phyloP scores from a whole-genome alignment of 257 asterid species.

The Parsonsia alboflavescens region DNA sequence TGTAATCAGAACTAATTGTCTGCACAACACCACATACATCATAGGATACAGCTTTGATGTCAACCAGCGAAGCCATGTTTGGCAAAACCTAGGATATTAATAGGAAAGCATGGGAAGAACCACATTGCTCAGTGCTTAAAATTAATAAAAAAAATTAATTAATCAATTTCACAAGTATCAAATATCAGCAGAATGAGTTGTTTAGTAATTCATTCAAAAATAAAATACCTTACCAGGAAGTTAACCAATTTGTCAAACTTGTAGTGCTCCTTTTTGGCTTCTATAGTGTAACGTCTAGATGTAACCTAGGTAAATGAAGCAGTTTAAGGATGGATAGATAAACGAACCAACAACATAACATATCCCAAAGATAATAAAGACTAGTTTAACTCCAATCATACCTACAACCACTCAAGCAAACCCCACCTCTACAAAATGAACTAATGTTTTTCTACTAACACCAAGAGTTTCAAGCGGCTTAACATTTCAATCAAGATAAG shows the following conservation, averaged over 20 bases:
- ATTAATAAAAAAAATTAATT: not conserved
- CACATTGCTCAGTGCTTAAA: conserved; percentile 5
- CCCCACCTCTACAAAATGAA: not conserved
- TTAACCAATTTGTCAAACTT: conserved; percentile 63
- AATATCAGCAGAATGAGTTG: not conserved
- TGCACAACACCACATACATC: conserved; percentile 75
- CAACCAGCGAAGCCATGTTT: conserved; percentile 80
- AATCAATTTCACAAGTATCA: not conserved
- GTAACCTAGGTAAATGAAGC: conserved; percentile 58
- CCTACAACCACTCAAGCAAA: not conserved
- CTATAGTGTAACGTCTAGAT: conserved; percentile 72
- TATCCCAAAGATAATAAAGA: not conserved
- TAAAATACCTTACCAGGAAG: conserved; percentile 62
- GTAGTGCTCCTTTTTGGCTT: conserved; percentile 82
- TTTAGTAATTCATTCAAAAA: not conserved
- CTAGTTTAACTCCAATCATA: not conserved
- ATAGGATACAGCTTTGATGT: conserved; percentile 81
- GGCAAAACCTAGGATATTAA: conserved; percentile 67
- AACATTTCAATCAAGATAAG: not conserved
- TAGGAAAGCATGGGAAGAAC: conserved; percentile 21
- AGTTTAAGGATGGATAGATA: conserved; percentile 17
- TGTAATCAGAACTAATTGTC: conserved; percentile 64
- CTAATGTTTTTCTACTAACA: not conserved
- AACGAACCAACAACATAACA: not conserved
- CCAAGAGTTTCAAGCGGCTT: not conserved